A percentile compares a stretch with the other conserved stretches of the same genome.
Conservation (phyloP, 148 eudicot species). For the Pouteria glomerata region DNA sequence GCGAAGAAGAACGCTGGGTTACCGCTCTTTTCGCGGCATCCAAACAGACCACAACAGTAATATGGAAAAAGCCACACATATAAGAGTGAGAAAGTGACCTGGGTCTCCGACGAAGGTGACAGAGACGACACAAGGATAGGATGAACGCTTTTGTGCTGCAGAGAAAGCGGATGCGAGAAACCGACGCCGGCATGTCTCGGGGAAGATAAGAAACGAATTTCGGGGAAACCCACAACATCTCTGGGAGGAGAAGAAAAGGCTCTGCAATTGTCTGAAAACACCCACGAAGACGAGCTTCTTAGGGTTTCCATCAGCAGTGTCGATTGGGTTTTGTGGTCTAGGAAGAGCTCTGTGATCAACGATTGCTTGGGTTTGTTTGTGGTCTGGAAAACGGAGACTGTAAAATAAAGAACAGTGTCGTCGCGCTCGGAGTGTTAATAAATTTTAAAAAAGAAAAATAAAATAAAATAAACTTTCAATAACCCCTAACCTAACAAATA, state of each 20-base stretch:
- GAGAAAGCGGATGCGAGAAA: slow-evolving; percentile 1
- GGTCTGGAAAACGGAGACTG: neutral
- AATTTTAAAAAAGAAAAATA: neutral
- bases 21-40: neutral
- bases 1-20: neutral
- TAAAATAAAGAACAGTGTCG: neutral
- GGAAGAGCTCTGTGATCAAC: neutral
- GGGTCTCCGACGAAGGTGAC: slow-evolving; percentile 14
- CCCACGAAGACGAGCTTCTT: slow-evolving; percentile 14
- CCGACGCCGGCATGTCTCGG: slow-evolving; percentile 4
- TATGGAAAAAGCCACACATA: neutral
- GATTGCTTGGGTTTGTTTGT: neutral
- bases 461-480: neutral
- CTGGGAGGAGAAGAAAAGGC: neutral
- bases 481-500: neutral
- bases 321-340: too few relatives aligned
- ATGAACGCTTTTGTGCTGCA: slow-evolving; percentile 1
- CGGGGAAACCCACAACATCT: slow-evolving; percentile 7
- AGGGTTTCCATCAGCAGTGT: slow-evolving; percentile 21
- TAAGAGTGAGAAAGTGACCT: slow-evolving; percentile 20
- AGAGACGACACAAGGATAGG: slow-evolving; percentile 13
- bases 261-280: slow-evolving; percentile 11
- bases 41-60: neutral
- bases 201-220: slow-evolving; percentile 16
- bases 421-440: neutral